Conservation (phyloP, 257 asterid species). For the Perilla frutescens region DNA sequence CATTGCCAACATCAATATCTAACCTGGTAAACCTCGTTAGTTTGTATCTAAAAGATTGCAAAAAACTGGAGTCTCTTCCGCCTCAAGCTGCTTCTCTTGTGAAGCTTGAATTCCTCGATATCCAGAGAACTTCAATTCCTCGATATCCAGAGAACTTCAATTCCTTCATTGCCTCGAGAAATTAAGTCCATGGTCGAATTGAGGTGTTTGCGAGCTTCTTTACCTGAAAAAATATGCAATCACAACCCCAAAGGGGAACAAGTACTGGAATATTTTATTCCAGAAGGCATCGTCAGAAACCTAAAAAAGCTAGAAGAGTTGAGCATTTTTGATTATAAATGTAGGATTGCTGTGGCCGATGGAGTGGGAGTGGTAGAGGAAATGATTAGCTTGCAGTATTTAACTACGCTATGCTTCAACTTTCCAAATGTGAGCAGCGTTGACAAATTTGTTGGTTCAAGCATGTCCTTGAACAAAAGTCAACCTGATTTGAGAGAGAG, state of each 20-base stretch:
- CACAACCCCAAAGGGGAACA: background rate
- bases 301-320: constrained; percentile 13
- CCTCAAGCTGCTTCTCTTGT: background rate
- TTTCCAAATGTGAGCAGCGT: constrained; percentile 10
- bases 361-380: background rate
- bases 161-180: constrained; percentile 6
- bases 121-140: too few species aligned
- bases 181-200: background rate
- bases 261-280: background rate
- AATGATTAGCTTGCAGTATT: constrained; percentile 19
- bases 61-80: background rate
- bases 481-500: too few species aligned
- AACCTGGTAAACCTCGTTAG: background rate
- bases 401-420: constrained; percentile 10
- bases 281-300: background rate
- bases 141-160: constrained; percentile 16
- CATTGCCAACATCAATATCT: background rate
- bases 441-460: background rate
- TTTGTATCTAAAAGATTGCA: constrained; percentile 5
- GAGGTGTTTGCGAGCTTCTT: constrained; percentile 28
- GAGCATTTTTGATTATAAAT: background rate
- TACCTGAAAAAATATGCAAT: background rate
- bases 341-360: background rate
- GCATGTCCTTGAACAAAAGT: constrained; percentile 13
- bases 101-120: too few species aligned